Conservation (phyloP, 441 rosid species). For the Rhodomyrtus psidioides region DNA sequence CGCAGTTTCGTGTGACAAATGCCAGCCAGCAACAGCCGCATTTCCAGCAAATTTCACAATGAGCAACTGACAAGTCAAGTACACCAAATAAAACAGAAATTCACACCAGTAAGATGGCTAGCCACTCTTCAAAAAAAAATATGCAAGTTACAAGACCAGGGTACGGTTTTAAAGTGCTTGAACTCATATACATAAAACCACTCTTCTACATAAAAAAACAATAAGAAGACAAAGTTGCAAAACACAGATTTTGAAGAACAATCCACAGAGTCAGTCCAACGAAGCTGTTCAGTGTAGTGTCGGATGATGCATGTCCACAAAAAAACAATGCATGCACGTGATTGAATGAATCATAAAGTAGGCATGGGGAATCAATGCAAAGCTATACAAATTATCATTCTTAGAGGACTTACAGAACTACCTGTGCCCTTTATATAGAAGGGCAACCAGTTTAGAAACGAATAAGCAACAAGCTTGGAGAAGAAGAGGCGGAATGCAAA, state of each 20-base stretch:
- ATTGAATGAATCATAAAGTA: not conserved
- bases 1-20: slow-evolving; percentile 71
- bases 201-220: not conserved
- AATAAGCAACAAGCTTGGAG: slow-evolving; percentile 90
- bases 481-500: slow-evolving; percentile 83
- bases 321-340: not conserved
- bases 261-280: not conserved
- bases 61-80: not conserved
- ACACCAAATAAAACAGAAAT: not conserved
- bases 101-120: not conserved
- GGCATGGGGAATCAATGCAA: not conserved
- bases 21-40: slow-evolving; percentile 78
- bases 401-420: slow-evolving; percentile 4
- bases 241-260: not conserved
- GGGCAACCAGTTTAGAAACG: slow-evolving; percentile 87
- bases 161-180: not conserved
- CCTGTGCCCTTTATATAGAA: slow-evolving; percentile 90
- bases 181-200: not conserved
- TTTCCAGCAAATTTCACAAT: slow-evolving; percentile 6
- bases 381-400: not conserved
- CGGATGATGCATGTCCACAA: not conserved
- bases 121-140: not conserved
- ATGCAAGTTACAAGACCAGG: not conserved
- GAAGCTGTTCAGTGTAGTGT: not conserved
- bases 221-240: not conserved